phyloP scores from a whole-genome alignment of 2,329 filamentous ascomycete species.

The Verticillium albo-atrum region DNA sequence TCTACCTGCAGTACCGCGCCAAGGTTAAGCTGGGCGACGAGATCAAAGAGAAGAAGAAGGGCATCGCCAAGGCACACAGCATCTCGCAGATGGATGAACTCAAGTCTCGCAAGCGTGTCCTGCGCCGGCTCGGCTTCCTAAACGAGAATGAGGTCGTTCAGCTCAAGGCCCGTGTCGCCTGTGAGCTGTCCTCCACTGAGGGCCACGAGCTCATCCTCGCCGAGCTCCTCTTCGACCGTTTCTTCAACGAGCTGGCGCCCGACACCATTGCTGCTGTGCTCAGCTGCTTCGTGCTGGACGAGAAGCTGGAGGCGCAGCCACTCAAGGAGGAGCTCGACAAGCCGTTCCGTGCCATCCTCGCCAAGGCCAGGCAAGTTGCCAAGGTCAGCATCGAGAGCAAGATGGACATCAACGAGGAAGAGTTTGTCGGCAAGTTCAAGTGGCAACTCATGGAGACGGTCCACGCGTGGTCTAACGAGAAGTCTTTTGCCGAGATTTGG shows the following conservation, averaged over 20 bases:
- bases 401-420: constrained; percentile 87
- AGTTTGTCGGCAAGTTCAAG: constrained; percentile 86
- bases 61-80: constrained; percentile 78
- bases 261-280: constrained; percentile 83
- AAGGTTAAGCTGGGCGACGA: constrained; percentile 74
- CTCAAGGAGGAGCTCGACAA: constrained; percentile 83
- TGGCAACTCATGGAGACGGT: constrained; percentile 97
- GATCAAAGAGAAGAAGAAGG: constrained; percentile 85
- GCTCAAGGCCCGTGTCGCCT: constrained; percentile 94
- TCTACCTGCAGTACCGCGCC: constrained; percentile 81
- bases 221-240: constrained; percentile 91
- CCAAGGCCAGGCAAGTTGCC: constrained; percentile 81
- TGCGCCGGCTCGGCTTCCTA: constrained; percentile 91
- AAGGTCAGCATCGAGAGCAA: constrained; percentile 96
- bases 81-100: constrained; percentile 94
- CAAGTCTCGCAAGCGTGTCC: constrained; percentile 90
- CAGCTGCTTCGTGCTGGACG: constrained; percentile 95
- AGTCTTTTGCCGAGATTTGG: constrained; percentile 91
- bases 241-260: constrained; percentile 92
- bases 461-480: constrained; percentile 83
- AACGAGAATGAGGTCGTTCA: constrained; percentile 94
- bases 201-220: constrained; percentile 92
- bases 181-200: constrained; percentile 87
- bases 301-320: constrained; percentile 76
- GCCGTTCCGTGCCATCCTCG: constrained; percentile 80